These are phyloP conservation scores for Sarocladiaceae sp. DNA, from an alignment of 2,329 filamentous ascomycete species.

Conservation along the genomic window DNA sequence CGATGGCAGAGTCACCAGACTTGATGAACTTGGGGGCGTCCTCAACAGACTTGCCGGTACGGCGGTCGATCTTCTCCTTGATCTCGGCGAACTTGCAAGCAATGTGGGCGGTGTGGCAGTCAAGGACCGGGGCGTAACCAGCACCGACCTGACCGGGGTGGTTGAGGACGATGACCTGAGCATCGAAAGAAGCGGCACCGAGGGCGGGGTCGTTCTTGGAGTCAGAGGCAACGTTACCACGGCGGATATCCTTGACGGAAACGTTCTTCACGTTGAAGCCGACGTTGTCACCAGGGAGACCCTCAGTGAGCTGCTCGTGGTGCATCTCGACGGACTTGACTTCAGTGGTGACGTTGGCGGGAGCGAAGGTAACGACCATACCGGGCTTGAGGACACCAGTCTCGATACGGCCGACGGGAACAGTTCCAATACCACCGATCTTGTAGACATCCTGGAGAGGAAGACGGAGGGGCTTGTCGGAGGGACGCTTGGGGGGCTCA, in stretches of 20 bases:
- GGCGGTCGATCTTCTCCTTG: conserved; percentile 99
- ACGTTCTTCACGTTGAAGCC: conserved; percentile 99
- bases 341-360: conserved; percentile 99
- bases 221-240: conserved; percentile 99
- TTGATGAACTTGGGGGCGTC: conserved; percentile 98
- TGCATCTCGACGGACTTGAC: conserved; percentile 99
- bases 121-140: conserved; percentile 97
- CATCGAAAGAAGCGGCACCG: conserved; percentile 91
- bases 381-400: conserved; percentile 90
- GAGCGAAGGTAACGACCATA: conserved; percentile 97
- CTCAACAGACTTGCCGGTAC: conserved; percentile 98
- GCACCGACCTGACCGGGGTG: conserved; percentile 99
- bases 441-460: conserved; percentile 99
- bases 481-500: conserved; percentile 84
- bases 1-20: conserved; percentile 99
- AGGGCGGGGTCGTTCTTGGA: conserved; percentile 98
- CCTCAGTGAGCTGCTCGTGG: conserved; percentile 96
- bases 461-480: conserved; percentile 99
- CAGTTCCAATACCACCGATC: conserved; percentile 99
- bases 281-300: conserved; percentile 99
- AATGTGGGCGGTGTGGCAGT: conserved; percentile 99
- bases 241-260: conserved; percentile 99
- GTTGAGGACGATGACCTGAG: conserved; percentile 99
- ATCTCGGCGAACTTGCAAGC: conserved; percentile 99
- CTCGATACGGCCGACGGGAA: conserved; percentile 99